Evolutionary conservation across 2,329 filamentous ascomycete species (phyloP).

Genomic region (Neopestalotiopsis clavispora): DNA sequence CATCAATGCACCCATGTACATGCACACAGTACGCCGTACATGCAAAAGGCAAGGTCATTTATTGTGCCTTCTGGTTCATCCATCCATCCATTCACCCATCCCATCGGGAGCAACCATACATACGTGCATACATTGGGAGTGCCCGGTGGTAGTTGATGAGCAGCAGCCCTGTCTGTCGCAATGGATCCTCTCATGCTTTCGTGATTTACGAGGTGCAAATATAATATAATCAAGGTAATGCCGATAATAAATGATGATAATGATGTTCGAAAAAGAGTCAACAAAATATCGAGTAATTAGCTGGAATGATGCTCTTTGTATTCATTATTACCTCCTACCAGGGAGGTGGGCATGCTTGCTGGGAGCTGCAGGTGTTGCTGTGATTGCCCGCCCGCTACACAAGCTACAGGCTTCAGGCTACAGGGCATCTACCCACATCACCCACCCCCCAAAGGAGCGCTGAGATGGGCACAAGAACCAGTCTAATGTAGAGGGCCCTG

Average conservation of each 20-base stretch:
- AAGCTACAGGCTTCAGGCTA: background rate
- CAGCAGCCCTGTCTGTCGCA: too few relatives aligned
- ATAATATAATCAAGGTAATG: background rate
- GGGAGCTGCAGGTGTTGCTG: background rate
- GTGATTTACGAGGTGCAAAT: background rate
- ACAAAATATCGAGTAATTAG: background rate
- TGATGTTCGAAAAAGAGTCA: background rate
- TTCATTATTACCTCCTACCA: background rate
- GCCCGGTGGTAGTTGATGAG: too few relatives aligned
- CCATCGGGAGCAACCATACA: background rate
- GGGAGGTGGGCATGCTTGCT: background rate
- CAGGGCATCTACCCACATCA: background rate
- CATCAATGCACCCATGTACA: too few relatives aligned
- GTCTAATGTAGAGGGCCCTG: constrained; percentile 36
- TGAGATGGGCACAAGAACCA: background rate
- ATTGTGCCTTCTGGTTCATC: background rate
- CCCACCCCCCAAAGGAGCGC: background rate
- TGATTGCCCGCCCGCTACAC: background rate
- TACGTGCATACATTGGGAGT: too few relatives aligned
- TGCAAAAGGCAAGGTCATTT: too few relatives aligned
- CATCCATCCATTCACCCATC: background rate
- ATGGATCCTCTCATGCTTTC: too few relatives aligned
- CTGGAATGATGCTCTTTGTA: background rate
- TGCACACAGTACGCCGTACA: too few relatives aligned
- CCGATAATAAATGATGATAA: background rate